phyloP scores from a whole-genome alignment of 108 stramenopile genomes.

The Schizochytrium sp. region DNA sequence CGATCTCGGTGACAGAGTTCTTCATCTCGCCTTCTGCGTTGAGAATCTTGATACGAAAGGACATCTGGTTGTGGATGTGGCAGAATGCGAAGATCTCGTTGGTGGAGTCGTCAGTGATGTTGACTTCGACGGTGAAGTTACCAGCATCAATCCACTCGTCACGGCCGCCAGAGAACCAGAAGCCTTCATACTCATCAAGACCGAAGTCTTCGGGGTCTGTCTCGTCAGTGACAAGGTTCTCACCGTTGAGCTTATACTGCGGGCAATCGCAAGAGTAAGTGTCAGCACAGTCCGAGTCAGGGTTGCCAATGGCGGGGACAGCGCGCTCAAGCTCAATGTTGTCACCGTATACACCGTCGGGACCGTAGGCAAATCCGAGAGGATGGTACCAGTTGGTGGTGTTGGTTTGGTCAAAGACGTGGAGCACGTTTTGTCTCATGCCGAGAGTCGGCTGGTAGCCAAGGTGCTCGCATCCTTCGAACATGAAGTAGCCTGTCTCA shows the following conservation, averaged over 20 bases:
- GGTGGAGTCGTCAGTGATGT: conserved; percentile 70
- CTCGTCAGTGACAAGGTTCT: conserved; percentile 70
- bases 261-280: conserved; percentile 81
- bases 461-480: conserved; percentile 83
- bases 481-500: conserved; percentile 81
- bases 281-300: conserved; percentile 63
- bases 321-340: conserved; percentile 86
- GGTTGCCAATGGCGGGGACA: conserved; percentile 69
- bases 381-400: conserved; percentile 84
- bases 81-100: conserved; percentile 92
- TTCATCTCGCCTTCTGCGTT: conserved; percentile 70
- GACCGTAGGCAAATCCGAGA: conserved; percentile 87
- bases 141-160: conserved; percentile 80
- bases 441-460: conserved; percentile 83
- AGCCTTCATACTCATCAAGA: conserved; percentile 84
- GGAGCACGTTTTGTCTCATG: conserved; percentile 81
- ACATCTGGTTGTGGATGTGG: conserved; percentile 84
- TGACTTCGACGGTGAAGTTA: conserved; percentile 78
- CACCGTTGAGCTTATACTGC: conserved; percentile 82
- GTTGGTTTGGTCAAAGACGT: conserved; percentile 81
- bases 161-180: conserved; percentile 81
- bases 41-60: conserved; percentile 82
- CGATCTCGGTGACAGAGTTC: conserved; percentile 66
- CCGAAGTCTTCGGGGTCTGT: conserved; percentile 78
- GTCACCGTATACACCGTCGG: conserved; percentile 87